Base-by-base conservation (phyloP, 768 basidiomycete species). In the Boletus fagicola region DNA sequence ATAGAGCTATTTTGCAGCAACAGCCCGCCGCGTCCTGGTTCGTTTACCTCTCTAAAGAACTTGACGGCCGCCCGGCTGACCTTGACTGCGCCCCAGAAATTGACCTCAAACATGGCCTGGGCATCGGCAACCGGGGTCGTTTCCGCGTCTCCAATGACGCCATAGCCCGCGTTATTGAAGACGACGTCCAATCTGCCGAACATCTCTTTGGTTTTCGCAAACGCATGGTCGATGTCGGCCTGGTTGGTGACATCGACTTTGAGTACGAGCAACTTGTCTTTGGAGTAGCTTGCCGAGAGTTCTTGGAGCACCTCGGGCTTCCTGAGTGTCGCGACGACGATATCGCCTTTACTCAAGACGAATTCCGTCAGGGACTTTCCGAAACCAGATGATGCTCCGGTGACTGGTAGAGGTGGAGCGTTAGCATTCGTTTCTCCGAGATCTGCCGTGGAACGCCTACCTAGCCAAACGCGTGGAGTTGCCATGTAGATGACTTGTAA, bases 291-390 rank as follows among this genome's bases (percentile, higher is more conserved):
- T 15, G 39, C 24, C 1, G 49, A 40, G 33, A 61, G 56, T 0
- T 59, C 39, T 12, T 51, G 36, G 36, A 67, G 66, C 7, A 51
- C 38, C 20, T 62, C 71, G 2, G 78, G 77, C 36, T 66, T 74
- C 45, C 79, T 74, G 42, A 77, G 66, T 20, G 79, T 78, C 6
- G 80, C 78, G 46, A 78, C 70, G 39, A 63, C 77, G 15, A 64
- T 72, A 49, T 76, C 75, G 22, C 78, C 78, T 6, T 63, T 60
- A 12, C 47, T 53, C 42, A 80, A 68, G 42, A 68, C 67, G 18
- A 38, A 53, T 55, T 77, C 72, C 2, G 68, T 63, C 51, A 75
- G 61, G 16, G 57, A 42, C 28, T 64, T 71, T 12, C 78, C 78
- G 44, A 80, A 69, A 10, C 78, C 77, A 7, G 75, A 66, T 0